phyloP scores from a whole-genome alignment of 495 filamentous ascomycete species.

The Entonaema liquescens region DNA sequence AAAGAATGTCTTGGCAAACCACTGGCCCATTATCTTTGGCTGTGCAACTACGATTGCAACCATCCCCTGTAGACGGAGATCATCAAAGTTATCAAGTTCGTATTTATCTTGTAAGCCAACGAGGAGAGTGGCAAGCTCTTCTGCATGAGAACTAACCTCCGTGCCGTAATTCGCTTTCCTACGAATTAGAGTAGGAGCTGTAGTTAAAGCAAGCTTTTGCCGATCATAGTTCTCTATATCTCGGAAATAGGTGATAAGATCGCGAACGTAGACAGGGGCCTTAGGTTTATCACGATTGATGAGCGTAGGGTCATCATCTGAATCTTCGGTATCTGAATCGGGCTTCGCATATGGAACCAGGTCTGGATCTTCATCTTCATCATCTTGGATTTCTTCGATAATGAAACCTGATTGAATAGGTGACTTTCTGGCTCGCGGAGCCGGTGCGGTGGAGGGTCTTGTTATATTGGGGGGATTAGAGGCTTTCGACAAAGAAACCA shows the following conservation, averaged over 20 bases:
- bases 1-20: slow-evolving; percentile 87
- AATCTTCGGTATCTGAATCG: slow-evolving; percentile 90
- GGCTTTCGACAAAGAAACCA: slow-evolving; percentile 20
- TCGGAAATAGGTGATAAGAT: slow-evolving; percentile 79
- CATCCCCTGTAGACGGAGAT: slow-evolving; percentile 81
- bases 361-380: slow-evolving; percentile 72
- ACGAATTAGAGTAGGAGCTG: slow-evolving; percentile 81
- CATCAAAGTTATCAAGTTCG: slow-evolving; percentile 76
- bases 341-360: slow-evolving; percentile 87
- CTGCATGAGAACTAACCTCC: slow-evolving; percentile 82
- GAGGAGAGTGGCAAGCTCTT: slow-evolving; percentile 79
- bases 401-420: slow-evolving; percentile 56
- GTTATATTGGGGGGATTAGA: slow-evolving; percentile 22
- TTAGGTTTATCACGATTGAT: slow-evolving; percentile 82
- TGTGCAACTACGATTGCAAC: slow-evolving; percentile 81
- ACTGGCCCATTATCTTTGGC: slow-evolving; percentile 79
- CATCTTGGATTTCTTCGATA: slow-evolving; percentile 73
- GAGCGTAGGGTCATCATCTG: slow-evolving; percentile 89
- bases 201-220: slow-evolving; percentile 78
- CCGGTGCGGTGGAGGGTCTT: slow-evolving; percentile 35
- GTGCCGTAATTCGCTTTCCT: slow-evolving; percentile 88
- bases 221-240: slow-evolving; percentile 86
- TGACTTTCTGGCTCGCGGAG: slow-evolving; percentile 37
- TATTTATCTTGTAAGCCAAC: slow-evolving; percentile 84
- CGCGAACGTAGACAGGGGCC: slow-evolving; percentile 90